These are phyloP conservation scores for Balakata baccata DNA, from an alignment of 345 rosid genomes.

Conservation along the genomic window DNA sequence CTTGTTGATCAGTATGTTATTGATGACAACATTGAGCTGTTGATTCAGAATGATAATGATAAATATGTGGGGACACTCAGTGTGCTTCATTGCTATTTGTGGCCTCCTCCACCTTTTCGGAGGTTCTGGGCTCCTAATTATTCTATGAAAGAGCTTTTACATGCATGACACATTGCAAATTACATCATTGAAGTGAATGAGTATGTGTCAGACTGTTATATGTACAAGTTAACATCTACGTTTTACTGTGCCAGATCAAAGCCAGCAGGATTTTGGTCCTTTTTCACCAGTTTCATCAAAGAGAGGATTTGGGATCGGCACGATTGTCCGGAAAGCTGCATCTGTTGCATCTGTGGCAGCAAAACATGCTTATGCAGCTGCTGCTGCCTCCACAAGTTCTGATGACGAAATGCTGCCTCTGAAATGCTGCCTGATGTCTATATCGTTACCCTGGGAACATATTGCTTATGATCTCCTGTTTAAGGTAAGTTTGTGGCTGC, in stretches of 20 bases:
- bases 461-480: constrained; percentile 91
- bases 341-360: constrained; percentile 91
- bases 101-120: not conserved
- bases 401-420: constrained; percentile 91
- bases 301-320: constrained; percentile 75
- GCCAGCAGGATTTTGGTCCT: constrained; percentile 73
- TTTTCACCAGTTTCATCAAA: constrained; percentile 75
- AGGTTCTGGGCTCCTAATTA: not conserved
- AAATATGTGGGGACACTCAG: not conserved
- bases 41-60: not conserved
- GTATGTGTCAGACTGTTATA: constrained; percentile 4
- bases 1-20: not conserved
- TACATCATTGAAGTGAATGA: constrained; percentile 9
- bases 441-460: constrained; percentile 90
- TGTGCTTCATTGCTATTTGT: not conserved
- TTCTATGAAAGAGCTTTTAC: not conserved
- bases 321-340: constrained; percentile 83
- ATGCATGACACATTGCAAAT: not conserved
- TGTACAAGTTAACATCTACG: constrained; percentile 20
- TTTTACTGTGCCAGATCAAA: constrained; percentile 68
- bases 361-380: constrained; percentile 90
- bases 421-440: constrained; percentile 93
- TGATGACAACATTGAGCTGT: not conserved
- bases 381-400: constrained; percentile 53
- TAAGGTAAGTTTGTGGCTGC: constrained; percentile 57